These are phyloP conservation scores for Chamaecrista fasciculata DNA, from an alignment of 306 rosid species.

Conservation along the genomic window DNA sequence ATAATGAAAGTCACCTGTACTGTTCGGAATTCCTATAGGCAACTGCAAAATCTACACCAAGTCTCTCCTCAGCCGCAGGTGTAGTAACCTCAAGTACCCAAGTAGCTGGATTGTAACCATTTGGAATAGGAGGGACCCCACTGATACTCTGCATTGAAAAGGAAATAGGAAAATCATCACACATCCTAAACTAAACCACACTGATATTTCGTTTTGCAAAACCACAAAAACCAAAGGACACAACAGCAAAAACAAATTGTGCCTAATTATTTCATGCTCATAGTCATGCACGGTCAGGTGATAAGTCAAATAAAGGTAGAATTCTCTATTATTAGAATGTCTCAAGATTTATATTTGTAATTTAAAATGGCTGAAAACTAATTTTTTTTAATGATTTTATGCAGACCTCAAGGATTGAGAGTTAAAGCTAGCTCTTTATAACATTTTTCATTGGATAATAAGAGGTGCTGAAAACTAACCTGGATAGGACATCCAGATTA, in stretches of 20 bases:
- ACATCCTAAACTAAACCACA: background rate
- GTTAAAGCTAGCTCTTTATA: too few relatives aligned
- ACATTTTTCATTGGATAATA: too few relatives aligned
- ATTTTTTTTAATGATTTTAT: too few relatives aligned
- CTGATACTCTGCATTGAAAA: constrained; percentile 53
- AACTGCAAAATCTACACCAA: constrained; percentile 55
- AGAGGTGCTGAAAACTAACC: background rate
- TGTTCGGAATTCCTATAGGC: constrained; percentile 54
- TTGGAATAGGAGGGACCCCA: constrained; percentile 51
- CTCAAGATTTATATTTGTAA: too few relatives aligned
- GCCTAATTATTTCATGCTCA: background rate
- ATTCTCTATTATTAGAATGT: too few relatives aligned
- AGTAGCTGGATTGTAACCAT: constrained; percentile 83
- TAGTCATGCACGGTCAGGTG: background rate
- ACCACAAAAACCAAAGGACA: background rate
- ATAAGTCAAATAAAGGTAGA: too few relatives aligned
- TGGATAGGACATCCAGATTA: background rate
- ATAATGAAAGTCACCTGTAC: constrained; percentile 44
- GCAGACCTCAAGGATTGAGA: too few relatives aligned
- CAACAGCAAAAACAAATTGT: background rate
- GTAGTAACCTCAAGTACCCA: constrained; percentile 93
- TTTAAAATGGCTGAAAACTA: too few relatives aligned
- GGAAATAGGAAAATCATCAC: constrained; percentile 18
- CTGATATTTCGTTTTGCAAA: background rate
- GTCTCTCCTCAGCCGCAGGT: constrained; percentile 56